phyloP scores from a whole-genome alignment of 805 yeast species.

The Schwanniomyces occidentalis region DNA sequence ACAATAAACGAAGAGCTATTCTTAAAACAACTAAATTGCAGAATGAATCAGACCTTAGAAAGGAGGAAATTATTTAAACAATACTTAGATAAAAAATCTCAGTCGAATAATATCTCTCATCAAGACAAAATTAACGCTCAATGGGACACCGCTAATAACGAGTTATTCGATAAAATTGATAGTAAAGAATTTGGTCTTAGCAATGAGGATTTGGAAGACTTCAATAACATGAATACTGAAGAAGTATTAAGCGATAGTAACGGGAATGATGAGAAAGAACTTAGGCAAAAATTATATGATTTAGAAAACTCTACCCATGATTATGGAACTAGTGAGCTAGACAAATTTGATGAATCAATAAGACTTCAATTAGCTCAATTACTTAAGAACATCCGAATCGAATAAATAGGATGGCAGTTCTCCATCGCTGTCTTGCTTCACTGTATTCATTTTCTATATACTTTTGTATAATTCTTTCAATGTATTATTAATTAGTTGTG shows the following conservation, averaged over 20 bases:
- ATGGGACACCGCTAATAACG: conserved; percentile 47
- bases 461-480: too few relatives aligned
- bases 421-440: too few relatives aligned
- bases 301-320: conserved; percentile 13
- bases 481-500: too few relatives aligned
- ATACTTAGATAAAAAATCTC: conserved; percentile 24
- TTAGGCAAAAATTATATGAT: conserved; percentile 10
- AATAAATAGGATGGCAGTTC: too few relatives aligned
- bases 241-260: conserved; percentile 10
- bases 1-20: conserved; percentile 34
- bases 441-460: too few relatives aligned
- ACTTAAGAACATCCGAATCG: not conserved
- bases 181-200: conserved; percentile 39
- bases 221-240: conserved; percentile 30
- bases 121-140: conserved; percentile 29
- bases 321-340: conserved; percentile 31
- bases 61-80: conserved; percentile 42
- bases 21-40: conserved; percentile 37
- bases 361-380: conserved; percentile 9
- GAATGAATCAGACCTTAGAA: conserved; percentile 35
- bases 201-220: conserved; percentile 43
- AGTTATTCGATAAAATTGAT: conserved; percentile 23
- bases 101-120: conserved; percentile 5
- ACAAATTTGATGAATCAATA: conserved; percentile 22
- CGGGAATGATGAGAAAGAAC: conserved; percentile 12